A percentile compares a stretch with the other conserved stretches of the same genome.
phyloP scores from a whole-genome alignment of 2,329 filamentous ascomycete genomes.

The Pleurostoma richardsiae region DNA sequence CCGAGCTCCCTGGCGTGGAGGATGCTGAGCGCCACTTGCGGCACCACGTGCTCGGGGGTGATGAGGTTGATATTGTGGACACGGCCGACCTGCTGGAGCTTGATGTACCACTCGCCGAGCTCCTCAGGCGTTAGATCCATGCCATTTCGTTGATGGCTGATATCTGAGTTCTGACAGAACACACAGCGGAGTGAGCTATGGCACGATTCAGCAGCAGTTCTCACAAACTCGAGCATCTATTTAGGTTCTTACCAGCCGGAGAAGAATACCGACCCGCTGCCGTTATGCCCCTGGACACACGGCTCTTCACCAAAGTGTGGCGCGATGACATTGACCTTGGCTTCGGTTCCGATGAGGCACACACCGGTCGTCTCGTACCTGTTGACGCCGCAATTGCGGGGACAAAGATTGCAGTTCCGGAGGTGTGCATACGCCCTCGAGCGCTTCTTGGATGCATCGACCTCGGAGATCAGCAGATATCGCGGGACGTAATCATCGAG shows the following conservation, averaged over 20 bases:
- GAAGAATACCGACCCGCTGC: conserved; percentile 78
- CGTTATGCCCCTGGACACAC: conserved; percentile 77
- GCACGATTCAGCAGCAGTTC: not conserved
- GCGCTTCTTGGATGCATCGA: conserved; percentile 68
- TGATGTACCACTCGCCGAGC: conserved; percentile 74
- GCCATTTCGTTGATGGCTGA: conserved; percentile 75
- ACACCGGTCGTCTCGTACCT: conserved; percentile 74
- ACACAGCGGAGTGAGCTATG: conserved; percentile 50
- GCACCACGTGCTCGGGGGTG: conserved; percentile 82
- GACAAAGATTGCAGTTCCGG: conserved; percentile 75
- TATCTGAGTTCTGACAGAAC: conserved; percentile 80
- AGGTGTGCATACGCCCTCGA: conserved; percentile 71
- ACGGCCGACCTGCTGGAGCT: conserved; percentile 71
- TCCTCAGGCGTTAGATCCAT: conserved; percentile 75
- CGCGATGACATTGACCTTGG: conserved; percentile 78
- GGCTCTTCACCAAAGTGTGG: conserved; percentile 84
- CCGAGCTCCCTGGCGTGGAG: conserved; percentile 67
- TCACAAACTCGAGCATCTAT: too few species aligned
- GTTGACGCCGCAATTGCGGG: conserved; percentile 72
- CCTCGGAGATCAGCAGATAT: conserved; percentile 62
- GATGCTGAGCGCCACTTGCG: conserved; percentile 74
- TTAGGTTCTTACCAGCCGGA: conserved; percentile 22
- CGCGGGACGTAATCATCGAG: conserved; percentile 70
- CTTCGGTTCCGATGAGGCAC: conserved; percentile 71
- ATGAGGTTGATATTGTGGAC: conserved; percentile 91